Conservation (phyloP, 2,329 filamentous ascomycete species). For the Lanzia echinophila region DNA sequence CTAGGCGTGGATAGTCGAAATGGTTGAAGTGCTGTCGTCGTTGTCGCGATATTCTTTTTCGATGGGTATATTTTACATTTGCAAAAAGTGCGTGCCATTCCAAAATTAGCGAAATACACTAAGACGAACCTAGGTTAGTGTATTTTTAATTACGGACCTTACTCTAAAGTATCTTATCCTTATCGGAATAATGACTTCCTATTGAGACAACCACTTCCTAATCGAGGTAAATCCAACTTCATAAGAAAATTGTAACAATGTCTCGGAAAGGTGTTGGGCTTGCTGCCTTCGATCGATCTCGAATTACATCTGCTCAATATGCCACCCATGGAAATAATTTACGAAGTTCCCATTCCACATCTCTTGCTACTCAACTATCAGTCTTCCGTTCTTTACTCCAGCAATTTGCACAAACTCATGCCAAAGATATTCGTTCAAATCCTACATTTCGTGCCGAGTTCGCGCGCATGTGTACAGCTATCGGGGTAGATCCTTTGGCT, state of each 20-base stretch:
- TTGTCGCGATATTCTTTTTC: conserved; percentile 10
- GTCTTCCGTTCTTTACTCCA: conserved; percentile 94
- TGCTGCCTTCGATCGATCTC: conserved; percentile 80
- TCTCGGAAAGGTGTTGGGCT: conserved; percentile 82
- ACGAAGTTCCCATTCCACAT: conserved; percentile 75
- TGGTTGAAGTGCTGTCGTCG: conserved; percentile 13
- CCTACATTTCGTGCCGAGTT: conserved; percentile 95
- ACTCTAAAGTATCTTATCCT: not conserved
- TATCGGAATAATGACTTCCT: not conserved
- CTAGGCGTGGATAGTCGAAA: conserved; percentile 10
- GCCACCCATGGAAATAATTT: conserved; percentile 82
- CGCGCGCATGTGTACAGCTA: conserved; percentile 95
- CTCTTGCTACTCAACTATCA: conserved; percentile 85
- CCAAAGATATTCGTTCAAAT: conserved; percentile 91
- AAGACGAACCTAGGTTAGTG: not conserved
- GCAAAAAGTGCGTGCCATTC: conserved; percentile 9
- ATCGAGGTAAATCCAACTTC: not conserved
- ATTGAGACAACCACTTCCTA: not conserved
- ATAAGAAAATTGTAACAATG: conserved; percentile 36
- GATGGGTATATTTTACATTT: conserved; percentile 8
- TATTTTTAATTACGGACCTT: not conserved
- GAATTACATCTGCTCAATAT: conserved; percentile 81
- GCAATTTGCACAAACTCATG: conserved; percentile 91
- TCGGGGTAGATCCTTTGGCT: conserved; percentile 93
- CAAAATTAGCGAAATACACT: conserved; percentile 9